These are phyloP conservation scores for Eustoma russellianum DNA, from an alignment of 257 asterid genomes.

Conservation along the genomic window DNA sequence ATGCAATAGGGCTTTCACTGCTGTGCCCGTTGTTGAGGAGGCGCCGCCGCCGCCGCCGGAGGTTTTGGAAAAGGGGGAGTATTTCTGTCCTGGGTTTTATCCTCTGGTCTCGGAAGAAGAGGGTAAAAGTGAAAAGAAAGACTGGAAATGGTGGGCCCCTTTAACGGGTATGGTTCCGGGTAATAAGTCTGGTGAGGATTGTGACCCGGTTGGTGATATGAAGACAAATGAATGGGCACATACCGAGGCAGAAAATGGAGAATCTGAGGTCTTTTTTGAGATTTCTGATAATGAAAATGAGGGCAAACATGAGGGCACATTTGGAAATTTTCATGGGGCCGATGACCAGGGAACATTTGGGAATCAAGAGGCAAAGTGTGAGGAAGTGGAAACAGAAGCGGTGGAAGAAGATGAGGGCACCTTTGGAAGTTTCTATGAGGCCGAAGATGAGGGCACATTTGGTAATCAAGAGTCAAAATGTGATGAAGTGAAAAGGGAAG, in stretches of 20 bases:
- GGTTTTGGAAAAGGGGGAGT: constrained; percentile 39
- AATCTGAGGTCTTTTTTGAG: background rate
- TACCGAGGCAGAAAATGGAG: background rate
- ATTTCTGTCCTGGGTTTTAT: constrained; percentile 35
- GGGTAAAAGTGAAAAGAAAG: background rate
- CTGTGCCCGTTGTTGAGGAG: constrained; percentile 21
- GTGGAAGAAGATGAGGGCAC: background rate
- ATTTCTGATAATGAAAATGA: constrained; percentile 1
- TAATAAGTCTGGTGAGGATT: background rate
- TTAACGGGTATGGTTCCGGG: constrained; percentile 11
- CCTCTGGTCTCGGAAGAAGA: constrained; percentile 6
- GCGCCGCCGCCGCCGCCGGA: constrained; percentile 48
- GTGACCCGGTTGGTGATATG: background rate
- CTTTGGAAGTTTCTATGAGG: background rate
- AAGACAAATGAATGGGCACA: background rate
- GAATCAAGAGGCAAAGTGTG: background rate
- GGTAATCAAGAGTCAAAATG: background rate
- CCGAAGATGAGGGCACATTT: background rate
- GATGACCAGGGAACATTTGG: background rate
- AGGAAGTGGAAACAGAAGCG: background rate
- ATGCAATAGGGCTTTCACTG: constrained; percentile 41
- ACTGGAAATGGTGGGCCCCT: constrained; percentile 29
- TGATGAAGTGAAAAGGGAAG: background rate
- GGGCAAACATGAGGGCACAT: background rate
- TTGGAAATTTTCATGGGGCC: background rate